Evolutionary conservation across 176 grass and related monocot species (phyloP).

Genomic region (Metroxylon sagu): DNA sequence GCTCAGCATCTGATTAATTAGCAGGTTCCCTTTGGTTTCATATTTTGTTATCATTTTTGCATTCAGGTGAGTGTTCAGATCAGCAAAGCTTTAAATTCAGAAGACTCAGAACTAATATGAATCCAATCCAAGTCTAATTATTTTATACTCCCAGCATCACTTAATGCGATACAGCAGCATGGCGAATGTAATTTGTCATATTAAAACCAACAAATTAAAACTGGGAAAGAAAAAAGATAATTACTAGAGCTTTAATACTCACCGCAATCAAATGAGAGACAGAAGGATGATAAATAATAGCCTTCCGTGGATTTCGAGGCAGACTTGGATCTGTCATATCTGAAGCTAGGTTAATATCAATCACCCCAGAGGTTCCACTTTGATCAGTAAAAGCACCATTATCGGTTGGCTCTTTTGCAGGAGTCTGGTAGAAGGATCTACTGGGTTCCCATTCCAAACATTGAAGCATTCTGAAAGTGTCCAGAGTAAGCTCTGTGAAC

Average conservation of each 20-base stretch:
- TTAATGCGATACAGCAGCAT: too few species aligned
- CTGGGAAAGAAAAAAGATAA: not conserved
- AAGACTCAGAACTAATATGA: too few species aligned
- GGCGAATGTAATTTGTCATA: too few species aligned
- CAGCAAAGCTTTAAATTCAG: too few species aligned
- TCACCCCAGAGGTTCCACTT: conserved; percentile 79
- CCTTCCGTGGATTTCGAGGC: conserved; percentile 87
- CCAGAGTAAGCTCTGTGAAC: conserved; percentile 87
- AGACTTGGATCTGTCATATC: conserved; percentile 85
- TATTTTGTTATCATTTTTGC: too few species aligned
- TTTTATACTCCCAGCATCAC: too few species aligned
- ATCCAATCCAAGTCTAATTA: too few species aligned
- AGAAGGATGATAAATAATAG: conserved; percentile 81
- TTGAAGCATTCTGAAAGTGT: conserved; percentile 90
- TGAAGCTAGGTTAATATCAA: conserved; percentile 85
- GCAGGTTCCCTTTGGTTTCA: too few species aligned
- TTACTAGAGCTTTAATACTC: conserved; percentile 13
- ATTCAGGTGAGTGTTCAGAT: too few species aligned
- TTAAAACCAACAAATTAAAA: too few species aligned
- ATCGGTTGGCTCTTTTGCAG: conserved; percentile 74
- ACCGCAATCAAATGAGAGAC: conserved; percentile 86
- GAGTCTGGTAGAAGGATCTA: conserved; percentile 56
- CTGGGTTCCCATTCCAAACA: conserved; percentile 93
- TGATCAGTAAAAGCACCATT: conserved; percentile 85
- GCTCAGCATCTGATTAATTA: too few species aligned